phyloP scores from a whole-genome alignment of 371 early-diverging fungal genomes.

The Apophysomyces ossiformis region DNA sequence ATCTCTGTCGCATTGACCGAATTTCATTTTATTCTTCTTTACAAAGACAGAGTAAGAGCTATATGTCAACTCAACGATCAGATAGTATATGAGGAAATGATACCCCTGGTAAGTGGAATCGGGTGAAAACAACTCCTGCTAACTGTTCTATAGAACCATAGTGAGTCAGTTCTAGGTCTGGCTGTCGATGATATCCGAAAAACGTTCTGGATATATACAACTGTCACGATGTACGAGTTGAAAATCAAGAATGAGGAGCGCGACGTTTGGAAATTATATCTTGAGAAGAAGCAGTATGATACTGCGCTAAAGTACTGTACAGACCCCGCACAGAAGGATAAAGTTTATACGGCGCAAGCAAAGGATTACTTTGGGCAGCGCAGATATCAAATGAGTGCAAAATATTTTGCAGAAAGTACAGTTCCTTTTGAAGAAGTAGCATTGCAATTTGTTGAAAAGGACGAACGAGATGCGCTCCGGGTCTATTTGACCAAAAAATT shows the following conservation, averaged over 20 bases:
- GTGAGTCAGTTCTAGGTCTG: slow-evolving; percentile 67
- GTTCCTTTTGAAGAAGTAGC: slow-evolving; percentile 88
- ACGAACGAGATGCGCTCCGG: slow-evolving; percentile 77
- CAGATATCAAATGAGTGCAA: slow-evolving; percentile 78
- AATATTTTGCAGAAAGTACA: slow-evolving; percentile 81
- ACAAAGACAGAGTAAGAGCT: slow-evolving; percentile 73
- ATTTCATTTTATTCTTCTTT: slow-evolving; percentile 87
- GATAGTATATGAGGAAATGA: slow-evolving; percentile 80
- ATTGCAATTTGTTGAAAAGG: slow-evolving; percentile 78
- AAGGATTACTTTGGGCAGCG: slow-evolving; percentile 80
- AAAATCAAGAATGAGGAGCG: slow-evolving; percentile 88
- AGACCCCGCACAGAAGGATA: slow-evolving; percentile 75
- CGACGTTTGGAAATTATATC: slow-evolving; percentile 89
- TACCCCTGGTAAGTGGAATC: slow-evolving; percentile 62
- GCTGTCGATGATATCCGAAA: slow-evolving; percentile 75
- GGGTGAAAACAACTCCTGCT: not conserved
- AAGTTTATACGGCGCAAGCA: slow-evolving; percentile 83
- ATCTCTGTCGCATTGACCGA: slow-evolving; percentile 81
- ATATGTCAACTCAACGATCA: slow-evolving; percentile 80
- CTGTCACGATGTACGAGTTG: slow-evolving; percentile 80
- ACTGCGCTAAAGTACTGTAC: slow-evolving; percentile 78
- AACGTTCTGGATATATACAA: slow-evolving; percentile 91
- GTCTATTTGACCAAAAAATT: slow-evolving; percentile 74
- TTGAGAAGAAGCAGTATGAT: slow-evolving; percentile 76
- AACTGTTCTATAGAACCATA: slow-evolving; percentile 38